Base-by-base conservation (phyloP, 371 early-diverging fungal species). In the Mortierella sp. region DNA sequence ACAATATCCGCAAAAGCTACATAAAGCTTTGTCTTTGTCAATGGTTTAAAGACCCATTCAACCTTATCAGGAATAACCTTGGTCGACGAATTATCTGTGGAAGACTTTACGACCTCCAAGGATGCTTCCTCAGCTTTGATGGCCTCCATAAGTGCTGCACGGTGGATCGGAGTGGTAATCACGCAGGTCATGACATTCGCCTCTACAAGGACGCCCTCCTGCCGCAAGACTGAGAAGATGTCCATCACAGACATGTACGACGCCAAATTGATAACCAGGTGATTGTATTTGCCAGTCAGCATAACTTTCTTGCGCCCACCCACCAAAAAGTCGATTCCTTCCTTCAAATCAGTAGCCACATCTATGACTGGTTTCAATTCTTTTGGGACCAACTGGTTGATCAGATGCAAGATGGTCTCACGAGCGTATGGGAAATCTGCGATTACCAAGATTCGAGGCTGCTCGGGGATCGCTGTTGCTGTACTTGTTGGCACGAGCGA, bases 1-100 rank as follows among this genome's bases (percentile, higher is more conserved):
- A 74, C 84, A 18, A 81, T 73, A 3, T 88, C 72, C 8, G 87
- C 89, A 83, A 89, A 89, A 49, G 87, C 89, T 83, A 88, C 86
- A 39, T 86, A 76, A 5, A 90, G 64, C 68, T 89, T 90, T 43
- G 85, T 84, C 62, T 88, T 85, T 49, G 88, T 89, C 66, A 90
- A 43, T 0, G 91, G 91, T 54, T 90, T 90, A 72, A 90, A 90
- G 2, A 90, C 88, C 85, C 89, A 90, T 16, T 89, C 89, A 55
- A 87, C 86, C 20, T 77, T 83, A 8, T 73, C 43, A 0, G 89
- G 88, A 45, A 73, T 70, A 55, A 78, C 79, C 55, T 78, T 73
- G 26, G 28, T 26, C 20, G 52, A 35, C 4, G 54, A 22, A 5
- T 30, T 40, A 14, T 32, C 52, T 28, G 35, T n/a, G 14, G 35